Conservation (phyloP, 257 asterid genomes). For the Salvia miltiorrhiza region DNA sequence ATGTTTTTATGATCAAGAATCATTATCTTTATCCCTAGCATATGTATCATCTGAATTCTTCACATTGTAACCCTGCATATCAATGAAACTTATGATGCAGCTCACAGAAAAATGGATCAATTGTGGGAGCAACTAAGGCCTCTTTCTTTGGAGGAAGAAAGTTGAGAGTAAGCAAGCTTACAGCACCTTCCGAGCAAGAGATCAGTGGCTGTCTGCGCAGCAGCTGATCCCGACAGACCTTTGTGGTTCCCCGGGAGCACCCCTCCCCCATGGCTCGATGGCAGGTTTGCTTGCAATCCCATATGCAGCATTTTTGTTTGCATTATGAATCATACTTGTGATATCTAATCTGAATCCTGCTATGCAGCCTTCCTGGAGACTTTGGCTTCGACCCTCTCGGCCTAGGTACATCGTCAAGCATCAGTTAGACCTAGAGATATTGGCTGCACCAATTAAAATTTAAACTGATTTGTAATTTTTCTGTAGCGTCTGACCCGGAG, state of each 20-base stretch:
- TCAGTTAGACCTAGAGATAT: not conserved
- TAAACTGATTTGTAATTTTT: not conserved
- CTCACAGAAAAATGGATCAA: constrained; percentile 57
- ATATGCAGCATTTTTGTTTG: not conserved
- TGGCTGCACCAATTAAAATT: not conserved
- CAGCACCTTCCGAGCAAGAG: constrained; percentile 42
- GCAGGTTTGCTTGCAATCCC: constrained; percentile 47
- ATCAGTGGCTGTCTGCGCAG: constrained; percentile 49
- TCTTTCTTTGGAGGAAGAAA: constrained; percentile 76
- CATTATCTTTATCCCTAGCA: not conserved
- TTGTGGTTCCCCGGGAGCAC: constrained; percentile 98
- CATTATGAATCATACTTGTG: not conserved
- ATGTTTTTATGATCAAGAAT: not conserved
- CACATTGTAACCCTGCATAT: not conserved
- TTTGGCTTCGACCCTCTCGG: constrained; percentile 99
- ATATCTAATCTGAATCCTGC: not conserved
- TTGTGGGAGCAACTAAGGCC: constrained; percentile 60
- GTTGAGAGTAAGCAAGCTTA: constrained; percentile 50
- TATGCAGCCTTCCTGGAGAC: constrained; percentile 97
- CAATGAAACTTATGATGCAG: constrained; percentile 34
- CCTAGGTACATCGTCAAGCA: constrained; percentile 43
- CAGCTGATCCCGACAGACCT: constrained; percentile 88
- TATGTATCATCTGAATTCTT: not conserved
- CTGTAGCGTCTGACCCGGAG: constrained; percentile 88
- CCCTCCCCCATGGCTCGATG: constrained; percentile 98